Evolutionary conservation across 2,329 filamentous ascomycete species (phyloP).

Genomic region (Sporothrix pallida): DNA sequence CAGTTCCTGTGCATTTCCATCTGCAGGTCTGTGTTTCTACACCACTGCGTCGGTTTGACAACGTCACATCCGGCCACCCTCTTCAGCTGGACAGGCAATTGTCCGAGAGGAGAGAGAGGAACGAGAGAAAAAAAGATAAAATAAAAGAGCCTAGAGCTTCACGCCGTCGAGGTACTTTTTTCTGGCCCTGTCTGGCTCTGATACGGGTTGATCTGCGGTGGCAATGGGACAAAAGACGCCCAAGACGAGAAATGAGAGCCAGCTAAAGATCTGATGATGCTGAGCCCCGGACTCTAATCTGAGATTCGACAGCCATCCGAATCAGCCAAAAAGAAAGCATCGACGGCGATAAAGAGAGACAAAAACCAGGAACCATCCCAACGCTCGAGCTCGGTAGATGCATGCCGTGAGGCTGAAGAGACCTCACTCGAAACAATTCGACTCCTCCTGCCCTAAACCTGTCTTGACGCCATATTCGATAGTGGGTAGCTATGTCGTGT

Average conservation of each 20-base stretch:
- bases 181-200: neutral
- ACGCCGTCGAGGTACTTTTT: constrained; percentile 3
- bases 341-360: neutral
- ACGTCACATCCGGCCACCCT: neutral
- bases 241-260: neutral
- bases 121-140: neutral
- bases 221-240: neutral
- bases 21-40: too few relatives aligned
- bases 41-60: neutral
- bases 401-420: constrained; percentile 15
- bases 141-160: neutral
- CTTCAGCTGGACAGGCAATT: constrained; percentile 17
- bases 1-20: neutral
- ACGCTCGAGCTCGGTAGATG: constrained; percentile 8
- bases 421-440: neutral
- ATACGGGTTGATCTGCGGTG: neutral
- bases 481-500: neutral
- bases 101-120: neutral
- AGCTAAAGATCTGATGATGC: neutral
- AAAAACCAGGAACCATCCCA: neutral
- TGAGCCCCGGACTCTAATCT: neutral
- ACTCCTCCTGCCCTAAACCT: neutral
- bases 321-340: neutral
- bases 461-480: constrained; percentile 9
- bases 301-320: neutral